These are phyloP conservation scores for Saccharum hybrid DNA, from an alignment of 202 grass and related monocot genomes.

Conservation along the genomic window DNA sequence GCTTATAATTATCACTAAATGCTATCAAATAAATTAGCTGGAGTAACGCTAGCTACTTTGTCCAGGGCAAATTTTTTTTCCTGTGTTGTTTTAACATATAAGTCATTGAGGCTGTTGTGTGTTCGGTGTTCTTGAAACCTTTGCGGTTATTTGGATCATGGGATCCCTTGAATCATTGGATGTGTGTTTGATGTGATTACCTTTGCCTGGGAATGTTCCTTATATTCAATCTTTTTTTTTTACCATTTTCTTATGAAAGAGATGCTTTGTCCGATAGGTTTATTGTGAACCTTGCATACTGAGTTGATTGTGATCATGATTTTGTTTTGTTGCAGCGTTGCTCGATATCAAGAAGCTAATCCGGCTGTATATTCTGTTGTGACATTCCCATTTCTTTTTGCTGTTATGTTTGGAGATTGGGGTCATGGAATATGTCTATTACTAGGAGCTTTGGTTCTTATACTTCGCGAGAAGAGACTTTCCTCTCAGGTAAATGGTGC, in stretches of 20 bases:
- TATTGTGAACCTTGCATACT: neutral
- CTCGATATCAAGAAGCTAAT: constrained; percentile 96
- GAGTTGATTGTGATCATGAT: constrained; percentile 38
- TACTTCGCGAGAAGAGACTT: constrained; percentile 94
- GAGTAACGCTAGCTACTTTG: constrained; percentile 14
- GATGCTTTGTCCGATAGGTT: neutral
- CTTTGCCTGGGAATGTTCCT: constrained; percentile 26
- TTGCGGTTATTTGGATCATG: constrained; percentile 16
- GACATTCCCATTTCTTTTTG: constrained; percentile 99
- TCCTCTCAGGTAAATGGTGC: constrained; percentile 73
- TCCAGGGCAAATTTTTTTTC: neutral
- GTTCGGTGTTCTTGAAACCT: constrained; percentile 13
- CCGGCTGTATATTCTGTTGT: constrained; percentile 97
- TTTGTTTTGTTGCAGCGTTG: constrained; percentile 70
- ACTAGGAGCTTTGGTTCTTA: constrained; percentile 89
- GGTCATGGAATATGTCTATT: constrained; percentile 98
- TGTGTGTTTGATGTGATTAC: constrained; percentile 9
- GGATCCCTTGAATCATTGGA: neutral
- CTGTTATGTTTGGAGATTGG: constrained; percentile 99
- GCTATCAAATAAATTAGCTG: neutral
- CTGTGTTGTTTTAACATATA: constrained; percentile 17
- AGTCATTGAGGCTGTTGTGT: neutral
- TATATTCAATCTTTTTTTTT: neutral
- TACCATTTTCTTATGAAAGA: constrained; percentile 34
- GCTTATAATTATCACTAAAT: neutral